Conservation (phyloP, 306 rosid genomes). For the Glycyrrhiza uralensis region DNA sequence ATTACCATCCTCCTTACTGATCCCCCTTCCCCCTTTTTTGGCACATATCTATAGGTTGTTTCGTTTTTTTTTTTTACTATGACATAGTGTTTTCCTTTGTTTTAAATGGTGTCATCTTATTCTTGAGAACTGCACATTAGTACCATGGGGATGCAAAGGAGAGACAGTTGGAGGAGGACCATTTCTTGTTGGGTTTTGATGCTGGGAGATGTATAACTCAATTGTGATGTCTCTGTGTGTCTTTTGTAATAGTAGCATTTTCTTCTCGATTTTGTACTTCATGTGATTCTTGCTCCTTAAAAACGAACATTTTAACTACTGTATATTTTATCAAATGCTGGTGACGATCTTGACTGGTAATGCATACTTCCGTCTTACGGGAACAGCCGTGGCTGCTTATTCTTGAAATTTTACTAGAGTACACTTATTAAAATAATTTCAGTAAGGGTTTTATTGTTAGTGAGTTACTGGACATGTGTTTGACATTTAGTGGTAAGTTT, state of each 20-base stretch:
- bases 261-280: slow-evolving; percentile 30
- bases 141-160: slow-evolving; percentile 42
- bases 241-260: slow-evolving; percentile 51
- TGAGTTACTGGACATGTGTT: neutral
- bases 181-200: slow-evolving; percentile 45
- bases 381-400: neutral
- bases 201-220: slow-evolving; percentile 52
- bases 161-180: slow-evolving; percentile 43
- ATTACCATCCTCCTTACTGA: slow-evolving; percentile 77
- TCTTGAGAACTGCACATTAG: slow-evolving; percentile 53
- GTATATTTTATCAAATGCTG: slow-evolving; percentile 32
- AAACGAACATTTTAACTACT: slow-evolving; percentile 33
- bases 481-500: neutral
- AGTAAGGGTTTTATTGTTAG: no score
- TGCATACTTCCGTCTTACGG: slow-evolving; percentile 23
- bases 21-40: slow-evolving; percentile 2
- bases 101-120: slow-evolving; percentile 42
- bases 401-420: neutral
- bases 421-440: neutral
- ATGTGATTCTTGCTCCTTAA: slow-evolving; percentile 36
- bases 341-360: slow-evolving; percentile 22
- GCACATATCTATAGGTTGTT: slow-evolving; percentile 43
- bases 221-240: slow-evolving; percentile 44
- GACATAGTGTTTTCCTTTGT: slow-evolving; percentile 41
- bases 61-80: slow-evolving; percentile 41